Evolutionary conservation across 805 yeast species (phyloP).

Genomic region (Ogataea ramenticola): DNA sequence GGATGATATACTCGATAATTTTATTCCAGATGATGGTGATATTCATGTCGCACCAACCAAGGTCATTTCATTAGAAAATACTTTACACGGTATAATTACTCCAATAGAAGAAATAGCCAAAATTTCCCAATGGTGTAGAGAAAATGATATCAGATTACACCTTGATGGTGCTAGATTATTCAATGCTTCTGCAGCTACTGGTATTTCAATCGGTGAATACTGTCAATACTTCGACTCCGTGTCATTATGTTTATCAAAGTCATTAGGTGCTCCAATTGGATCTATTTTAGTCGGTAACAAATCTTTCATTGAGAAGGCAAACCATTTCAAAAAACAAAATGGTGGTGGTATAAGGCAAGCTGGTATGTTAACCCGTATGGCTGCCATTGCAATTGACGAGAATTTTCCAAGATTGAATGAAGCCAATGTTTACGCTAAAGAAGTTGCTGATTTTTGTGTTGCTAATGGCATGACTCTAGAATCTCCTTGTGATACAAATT

Average conservation of each 20-base stretch:
- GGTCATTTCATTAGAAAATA: slow-evolving; percentile 77
- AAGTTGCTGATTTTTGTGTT: slow-evolving; percentile 42
- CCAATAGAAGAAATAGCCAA: slow-evolving; percentile 69
- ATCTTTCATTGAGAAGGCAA: slow-evolving; percentile 56
- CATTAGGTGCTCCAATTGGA: slow-evolving; percentile 89
- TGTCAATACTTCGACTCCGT: slow-evolving; percentile 76
- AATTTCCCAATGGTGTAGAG: slow-evolving; percentile 62
- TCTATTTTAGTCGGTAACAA: slow-evolving; percentile 67
- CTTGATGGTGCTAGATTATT: slow-evolving; percentile 89
- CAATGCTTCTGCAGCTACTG: slow-evolving; percentile 75
- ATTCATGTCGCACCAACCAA: slow-evolving; percentile 84
- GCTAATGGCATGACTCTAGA: slow-evolving; percentile 49
- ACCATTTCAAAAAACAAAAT: slow-evolving; percentile 78
- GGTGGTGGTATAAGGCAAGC: slow-evolving; percentile 91
- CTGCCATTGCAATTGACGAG: slow-evolving; percentile 62
- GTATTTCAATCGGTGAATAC: slow-evolving; percentile 58
- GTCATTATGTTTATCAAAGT: slow-evolving; percentile 78
- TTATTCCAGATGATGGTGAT: slow-evolving; percentile 69
- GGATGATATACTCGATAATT: slow-evolving; percentile 59
- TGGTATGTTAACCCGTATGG: slow-evolving; percentile 76
- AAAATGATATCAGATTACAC: slow-evolving; percentile 56
- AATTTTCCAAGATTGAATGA: slow-evolving; percentile 48
- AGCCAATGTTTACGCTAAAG: slow-evolving; percentile 42
- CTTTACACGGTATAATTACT: slow-evolving; percentile 70
- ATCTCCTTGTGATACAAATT: slow-evolving; percentile 73